A percentile compares a stretch with the other conserved stretches of the same genome.
Conservation (phyloP, 331 rosid genomes). For the Quercus lobata region DNA sequence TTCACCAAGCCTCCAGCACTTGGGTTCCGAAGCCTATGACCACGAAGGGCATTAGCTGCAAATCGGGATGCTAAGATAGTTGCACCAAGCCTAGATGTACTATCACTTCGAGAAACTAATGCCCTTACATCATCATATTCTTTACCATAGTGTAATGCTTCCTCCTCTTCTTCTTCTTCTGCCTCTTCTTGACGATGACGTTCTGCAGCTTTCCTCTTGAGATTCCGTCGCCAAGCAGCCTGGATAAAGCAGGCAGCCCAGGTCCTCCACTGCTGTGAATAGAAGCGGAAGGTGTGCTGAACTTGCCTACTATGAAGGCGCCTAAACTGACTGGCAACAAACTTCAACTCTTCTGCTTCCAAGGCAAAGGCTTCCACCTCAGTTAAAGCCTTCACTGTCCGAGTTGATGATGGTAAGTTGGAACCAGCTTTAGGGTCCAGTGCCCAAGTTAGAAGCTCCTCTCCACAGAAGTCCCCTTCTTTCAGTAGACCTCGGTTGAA, state of each 20-base stretch:
- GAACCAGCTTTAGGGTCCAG: conserved; percentile 67
- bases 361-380: conserved; percentile 92
- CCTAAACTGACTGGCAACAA: conserved; percentile 82
- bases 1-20: conserved; percentile 20
- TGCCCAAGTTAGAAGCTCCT: conserved; percentile 89
- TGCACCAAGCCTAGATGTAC: conserved; percentile 33
- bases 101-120: not conserved
- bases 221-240: conserved; percentile 71
- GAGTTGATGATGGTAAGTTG: conserved; percentile 75
- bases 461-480: conserved; percentile 86
- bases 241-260: conserved; percentile 86
- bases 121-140: conserved; percentile 10
- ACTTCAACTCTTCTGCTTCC: conserved; percentile 79
- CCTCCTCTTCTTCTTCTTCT: conserved; percentile 35
- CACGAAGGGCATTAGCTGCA: conserved; percentile 67
- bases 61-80: conserved; percentile 63
- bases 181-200: conserved; percentile 54
- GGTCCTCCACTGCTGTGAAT: conserved; percentile 93
- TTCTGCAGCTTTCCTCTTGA: conserved; percentile 36
- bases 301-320: conserved; percentile 75
- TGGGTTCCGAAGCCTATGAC: conserved; percentile 46
- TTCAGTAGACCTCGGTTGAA: conserved; percentile 72
- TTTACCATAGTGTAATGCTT: conserved; percentile 11
- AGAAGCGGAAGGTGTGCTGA: conserved; percentile 72
- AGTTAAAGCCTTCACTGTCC: conserved; percentile 70